phyloP scores from a whole-genome alignment of 202 grass and related monocot genomes.

The Panicum hallii region DNA sequence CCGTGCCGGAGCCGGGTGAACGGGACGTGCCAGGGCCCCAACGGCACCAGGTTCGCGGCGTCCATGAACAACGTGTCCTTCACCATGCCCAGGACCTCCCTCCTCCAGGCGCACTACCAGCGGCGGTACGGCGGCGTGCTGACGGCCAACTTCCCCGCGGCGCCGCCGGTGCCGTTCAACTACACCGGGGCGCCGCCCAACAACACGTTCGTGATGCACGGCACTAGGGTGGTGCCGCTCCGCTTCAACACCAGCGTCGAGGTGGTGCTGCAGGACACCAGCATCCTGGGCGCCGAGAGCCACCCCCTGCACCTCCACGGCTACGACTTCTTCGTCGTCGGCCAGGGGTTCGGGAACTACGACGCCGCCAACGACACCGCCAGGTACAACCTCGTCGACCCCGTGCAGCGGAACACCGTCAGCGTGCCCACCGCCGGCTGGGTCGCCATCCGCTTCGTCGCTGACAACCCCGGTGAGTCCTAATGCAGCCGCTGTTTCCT shows the following conservation, averaged over 20 bases:
- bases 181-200: constrained; percentile 70
- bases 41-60: constrained; percentile 57
- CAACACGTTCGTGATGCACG: constrained; percentile 64
- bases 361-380: constrained; percentile 50
- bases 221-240: constrained; percentile 62
- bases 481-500: background rate
- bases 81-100: constrained; percentile 47
- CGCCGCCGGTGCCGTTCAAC: constrained; percentile 58
- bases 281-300: constrained; percentile 62
- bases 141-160: constrained; percentile 55
- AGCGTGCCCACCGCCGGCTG: constrained; percentile 72
- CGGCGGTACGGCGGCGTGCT: constrained; percentile 53
- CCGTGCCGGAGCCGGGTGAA: constrained; percentile 56
- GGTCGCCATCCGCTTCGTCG: constrained; percentile 70
- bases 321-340: constrained; percentile 71
- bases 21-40: constrained; percentile 68
- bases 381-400: constrained; percentile 72
- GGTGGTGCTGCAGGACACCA: constrained; percentile 82
- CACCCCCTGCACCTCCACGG: constrained; percentile 80
- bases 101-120: constrained; percentile 74
- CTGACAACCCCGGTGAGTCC: constrained; percentile 62
- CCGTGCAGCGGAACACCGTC: constrained; percentile 67
- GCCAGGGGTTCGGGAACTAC: constrained; percentile 63
- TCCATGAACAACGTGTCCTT: constrained; percentile 82
- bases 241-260: constrained; percentile 61